Conservation (phyloP, 2,329 filamentous ascomycete genomes). For the Diaporthe aspalathi region DNA sequence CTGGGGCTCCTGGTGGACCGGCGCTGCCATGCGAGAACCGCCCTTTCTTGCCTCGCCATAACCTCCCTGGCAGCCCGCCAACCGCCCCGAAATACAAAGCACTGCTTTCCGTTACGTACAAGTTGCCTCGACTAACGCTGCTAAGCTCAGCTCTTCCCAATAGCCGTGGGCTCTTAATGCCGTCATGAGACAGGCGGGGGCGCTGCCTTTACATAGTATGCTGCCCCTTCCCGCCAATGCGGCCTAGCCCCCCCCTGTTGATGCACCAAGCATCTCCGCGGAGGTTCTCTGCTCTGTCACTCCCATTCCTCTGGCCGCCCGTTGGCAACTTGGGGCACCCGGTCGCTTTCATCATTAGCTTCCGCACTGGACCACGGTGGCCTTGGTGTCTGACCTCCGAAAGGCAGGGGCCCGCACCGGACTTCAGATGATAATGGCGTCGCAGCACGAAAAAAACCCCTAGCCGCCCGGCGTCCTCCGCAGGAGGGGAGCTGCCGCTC, state of each 20-base stretch:
- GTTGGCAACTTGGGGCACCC: neutral
- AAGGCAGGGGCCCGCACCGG: neutral
- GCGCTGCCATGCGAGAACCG: conserved; percentile 5
- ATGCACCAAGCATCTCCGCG: conserved; percentile 33
- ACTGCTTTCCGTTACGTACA: conserved; percentile 38
- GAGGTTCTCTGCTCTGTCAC: neutral
- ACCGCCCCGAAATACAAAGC: neutral
- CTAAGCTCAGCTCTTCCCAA: conserved; percentile 15
- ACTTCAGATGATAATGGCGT: conserved; percentile 18
- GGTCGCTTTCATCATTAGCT: neutral
- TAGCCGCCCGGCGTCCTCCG: conserved; percentile 20
- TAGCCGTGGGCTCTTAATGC: conserved; percentile 14
- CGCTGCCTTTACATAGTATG: conserved; percentile 8
- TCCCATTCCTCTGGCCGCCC: neutral
- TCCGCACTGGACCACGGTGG: conserved; percentile 2
- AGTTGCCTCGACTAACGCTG: conserved; percentile 19
- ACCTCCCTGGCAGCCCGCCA: no score
- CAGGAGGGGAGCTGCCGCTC: neutral
- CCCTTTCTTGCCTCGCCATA: neutral
- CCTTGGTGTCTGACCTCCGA: neutral
- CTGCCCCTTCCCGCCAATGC: neutral
- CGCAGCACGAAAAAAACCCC: conserved; percentile 18
- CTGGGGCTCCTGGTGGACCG: neutral
- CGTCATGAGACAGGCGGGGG: conserved; percentile 36
- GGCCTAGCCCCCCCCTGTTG: neutral